Base-by-base conservation (phyloP, 495 filamentous ascomycete species). In the Aspergillus carlsbadensis region DNA sequence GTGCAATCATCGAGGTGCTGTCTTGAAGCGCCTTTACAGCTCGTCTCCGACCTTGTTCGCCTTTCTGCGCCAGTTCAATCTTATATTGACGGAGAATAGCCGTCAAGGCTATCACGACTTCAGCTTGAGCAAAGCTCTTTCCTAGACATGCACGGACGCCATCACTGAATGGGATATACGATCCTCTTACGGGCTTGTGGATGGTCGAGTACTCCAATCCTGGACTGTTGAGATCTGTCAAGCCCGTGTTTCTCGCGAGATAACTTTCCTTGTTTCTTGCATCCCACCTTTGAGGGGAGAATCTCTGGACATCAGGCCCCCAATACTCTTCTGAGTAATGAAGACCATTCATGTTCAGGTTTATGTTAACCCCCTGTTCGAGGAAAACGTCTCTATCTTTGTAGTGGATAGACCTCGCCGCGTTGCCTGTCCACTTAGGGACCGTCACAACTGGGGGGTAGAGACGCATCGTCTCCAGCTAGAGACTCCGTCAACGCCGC, bases 131-230 rank as follows among this genome's bases (percentile, higher is more conserved):
- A 50, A 93, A 88, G 34, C 86, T 81, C 20, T 83, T 76, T 10
- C 90, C 90, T 18, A 90, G 68, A 63, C 90, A 93, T 6, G 83
- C 82, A 10, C 90, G 79, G 31, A 79, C 72, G 2, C 90, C 89
- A 22, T 90, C 87, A 44, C 82, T 85, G 69, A 91, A 93, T 0
- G 90, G 86, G 13, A 91, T 71, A 61, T 79, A 92, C 2, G 83
- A 76, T 2, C 87, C 87, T n/a, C 80, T 74, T 0, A 76, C 72
- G 0, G 87, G 87, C 20, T 78, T 71, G 81, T 87, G 49, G 84
- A 76, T 20, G 70, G 69, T 34, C 72, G 41, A 17, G 24, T 56
- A 57, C 29, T 66, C 64, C 37, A 66, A 26, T 1, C 64, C 64
- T 0, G 64, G 54, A 6, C 13, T 60, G 26, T 21, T 34, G 7